Conservation (phyloP, 192 early-diverging fungal species). For the Rhizoclosmatium sp. region DNA sequence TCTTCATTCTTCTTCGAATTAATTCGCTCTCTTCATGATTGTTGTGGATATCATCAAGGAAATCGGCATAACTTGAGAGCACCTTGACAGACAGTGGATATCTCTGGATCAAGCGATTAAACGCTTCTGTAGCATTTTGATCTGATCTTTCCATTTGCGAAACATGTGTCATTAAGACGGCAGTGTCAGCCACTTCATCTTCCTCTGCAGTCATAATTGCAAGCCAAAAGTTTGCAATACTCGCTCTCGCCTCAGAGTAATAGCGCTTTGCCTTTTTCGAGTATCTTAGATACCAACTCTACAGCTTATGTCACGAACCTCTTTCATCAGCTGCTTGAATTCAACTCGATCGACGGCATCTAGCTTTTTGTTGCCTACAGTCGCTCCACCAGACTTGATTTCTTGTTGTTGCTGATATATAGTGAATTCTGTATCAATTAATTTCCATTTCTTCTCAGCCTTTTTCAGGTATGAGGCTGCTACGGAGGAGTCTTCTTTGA, state of each 20-base stretch:
- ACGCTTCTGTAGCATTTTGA: conserved; percentile 20
- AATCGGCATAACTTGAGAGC: conserved; percentile 30
- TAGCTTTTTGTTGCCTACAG: conserved; percentile 39
- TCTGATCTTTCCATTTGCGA: conserved; percentile 44
- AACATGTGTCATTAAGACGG: conserved; percentile 30
- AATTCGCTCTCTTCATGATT: conserved; percentile 38
- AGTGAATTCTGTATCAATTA: conserved; percentile 39
- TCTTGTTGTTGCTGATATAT: conserved; percentile 45
- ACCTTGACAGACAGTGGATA: conserved; percentile 39
- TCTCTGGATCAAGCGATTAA: conserved; percentile 16
- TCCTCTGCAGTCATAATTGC: conserved; percentile 39
- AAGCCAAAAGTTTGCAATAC: conserved; percentile 41
- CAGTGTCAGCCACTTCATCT: conserved; percentile 18
- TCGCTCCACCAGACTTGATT: conserved; percentile 33
- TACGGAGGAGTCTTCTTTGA: conserved; percentile 38
- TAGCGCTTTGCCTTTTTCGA: conserved; percentile 20
- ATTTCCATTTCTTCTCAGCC: conserved; percentile 20
- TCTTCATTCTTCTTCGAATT: conserved; percentile 32
- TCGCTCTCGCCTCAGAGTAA: conserved; percentile 36
- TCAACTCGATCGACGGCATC: conserved; percentile 43
- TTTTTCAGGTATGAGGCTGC: conserved; percentile 41
- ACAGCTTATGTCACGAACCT: conserved; percentile 7
- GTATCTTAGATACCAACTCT: not conserved
- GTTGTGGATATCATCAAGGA: conserved; percentile 41
- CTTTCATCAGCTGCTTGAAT: conserved; percentile 41